Evolutionary conservation across 2,329 filamentous ascomycete genomes (phyloP), one percentile per base, ranked within the genome.

Genomic region (Proliferodiscus dingleyae): DNA sequence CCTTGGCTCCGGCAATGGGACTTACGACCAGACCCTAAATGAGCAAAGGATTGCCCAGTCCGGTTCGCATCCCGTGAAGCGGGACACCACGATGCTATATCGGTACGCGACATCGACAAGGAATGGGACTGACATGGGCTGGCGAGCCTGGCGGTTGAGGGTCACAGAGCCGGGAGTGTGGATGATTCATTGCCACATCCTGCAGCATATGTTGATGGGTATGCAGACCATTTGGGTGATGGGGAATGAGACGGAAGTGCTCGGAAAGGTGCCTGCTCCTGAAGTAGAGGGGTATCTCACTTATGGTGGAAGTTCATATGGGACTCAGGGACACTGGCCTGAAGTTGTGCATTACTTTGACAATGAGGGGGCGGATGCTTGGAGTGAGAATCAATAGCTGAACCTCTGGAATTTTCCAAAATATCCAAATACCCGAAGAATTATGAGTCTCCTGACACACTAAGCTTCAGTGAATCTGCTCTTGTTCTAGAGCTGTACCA

Each of bases 161-260:
- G 69, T 77, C 9, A 66, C 63, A 7, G 63, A 72, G 45, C 61
- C 72, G 0, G 73, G 72, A 0, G 68, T 69, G 7, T 74, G 69
- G 70, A 71, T 75, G 71, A 55, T 74, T 28, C 72, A 75, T 61
- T 74, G 71, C 44, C 71, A 75, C 58, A 68, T 70, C 36, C 50
- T 73, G 51, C 66, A 68, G 55, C 72, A 75, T 57, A 72, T 72
- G 68, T 54, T 71, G 7, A 72, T 73, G 70, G 67, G 64, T 3
- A 64, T 65, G 61, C 59, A 64, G 46, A 61, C 56, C 1, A 60
- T 68, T 9, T 67, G 66, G 52, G 66, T 67, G 33, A 61, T 65
- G 46, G 67, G 66, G 4, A 62, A 56, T 37, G 51, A 53, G 11
- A 50, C 37, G 0, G 56, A 60, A 32, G 49, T 60, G 34, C 52